Percentiles rank a stretch among this genome's conserved stretches.
Conservation (phyloP, 352 stramenopile genomes). For the Lagenidium sp. region DNA sequence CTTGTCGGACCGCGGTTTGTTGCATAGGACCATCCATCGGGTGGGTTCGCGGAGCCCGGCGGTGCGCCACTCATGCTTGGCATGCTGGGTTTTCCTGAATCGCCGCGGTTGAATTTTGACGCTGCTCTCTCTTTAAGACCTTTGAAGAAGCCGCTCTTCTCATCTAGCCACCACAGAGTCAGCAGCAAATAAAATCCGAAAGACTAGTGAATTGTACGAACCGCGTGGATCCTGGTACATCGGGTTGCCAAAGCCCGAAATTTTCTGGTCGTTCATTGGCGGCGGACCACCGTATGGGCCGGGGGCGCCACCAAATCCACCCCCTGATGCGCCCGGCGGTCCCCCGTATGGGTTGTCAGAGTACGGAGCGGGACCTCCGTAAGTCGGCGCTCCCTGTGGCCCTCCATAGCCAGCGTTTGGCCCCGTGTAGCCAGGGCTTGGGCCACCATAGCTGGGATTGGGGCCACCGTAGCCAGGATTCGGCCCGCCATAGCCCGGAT, state of each 20-base stretch:
- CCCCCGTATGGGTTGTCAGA: conserved; percentile 16
- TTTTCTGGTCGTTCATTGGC: conserved; percentile 68
- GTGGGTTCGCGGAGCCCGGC: conserved; percentile 56
- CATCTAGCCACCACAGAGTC: conserved; percentile 22
- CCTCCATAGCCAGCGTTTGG: conserved; percentile 15
- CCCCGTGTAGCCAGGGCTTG: conserved; percentile 16
- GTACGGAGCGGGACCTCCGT: conserved; percentile 17
- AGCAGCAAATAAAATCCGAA: too few relatives aligned
- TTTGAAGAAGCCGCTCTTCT: conserved; percentile 82
- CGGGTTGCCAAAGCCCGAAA: conserved; percentile 93
- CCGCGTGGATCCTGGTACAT: conserved; percentile 89
- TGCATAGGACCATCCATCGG: conserved; percentile 78
- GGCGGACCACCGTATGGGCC: conserved; percentile 31
- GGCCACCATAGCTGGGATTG: conserved; percentile 18
- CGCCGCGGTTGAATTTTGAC: conserved; percentile 66
- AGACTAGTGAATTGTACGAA: conserved; percentile 9
- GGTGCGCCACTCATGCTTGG: conserved; percentile 31
- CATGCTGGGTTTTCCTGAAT: conserved; percentile 47
- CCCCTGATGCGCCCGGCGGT: not conserved
- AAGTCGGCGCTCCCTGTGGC: too few relatives aligned
- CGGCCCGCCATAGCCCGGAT: conserved; percentile 3
- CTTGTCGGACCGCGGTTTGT: conserved; percentile 78
- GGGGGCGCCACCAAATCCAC: conserved; percentile 32
- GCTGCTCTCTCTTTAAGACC: conserved; percentile 78
- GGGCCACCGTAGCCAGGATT: conserved; percentile 7